Percentiles rank a stretch among this genome's conserved stretches.
These are phyloP conservation scores for Emergomyces africanus DNA, from an alignment of 2,329 filamentous ascomycete genomes.

Conservation along the genomic window DNA sequence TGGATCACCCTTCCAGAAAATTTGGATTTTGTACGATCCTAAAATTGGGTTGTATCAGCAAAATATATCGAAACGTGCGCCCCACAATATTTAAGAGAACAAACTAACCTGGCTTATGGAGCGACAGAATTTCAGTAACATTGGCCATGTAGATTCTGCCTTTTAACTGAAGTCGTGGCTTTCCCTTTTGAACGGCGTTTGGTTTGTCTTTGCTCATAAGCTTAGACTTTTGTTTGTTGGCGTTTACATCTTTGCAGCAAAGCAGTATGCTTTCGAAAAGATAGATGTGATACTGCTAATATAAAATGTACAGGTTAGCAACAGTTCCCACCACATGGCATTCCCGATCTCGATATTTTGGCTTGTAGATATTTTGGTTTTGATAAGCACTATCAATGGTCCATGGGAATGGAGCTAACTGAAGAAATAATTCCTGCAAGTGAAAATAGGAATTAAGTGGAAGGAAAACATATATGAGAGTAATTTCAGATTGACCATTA, in stretches of 20 bases:
- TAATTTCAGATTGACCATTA: neutral
- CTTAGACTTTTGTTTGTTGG: constrained; percentile 64
- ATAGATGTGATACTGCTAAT: constrained; percentile 78
- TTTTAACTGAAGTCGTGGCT: constrained; percentile 72
- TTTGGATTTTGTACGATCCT: constrained; percentile 92
- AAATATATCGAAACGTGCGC: neutral
- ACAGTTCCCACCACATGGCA: neutral
- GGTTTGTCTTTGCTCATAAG: constrained; percentile 57
- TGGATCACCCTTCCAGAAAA: constrained; percentile 87
- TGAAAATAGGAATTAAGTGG: neutral
- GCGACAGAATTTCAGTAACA: constrained; percentile 82
- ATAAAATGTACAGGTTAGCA: constrained; percentile 1
- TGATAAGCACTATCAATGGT: neutral
- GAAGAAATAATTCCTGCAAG: neutral
- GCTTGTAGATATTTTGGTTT: neutral
- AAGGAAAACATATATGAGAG: neutral
- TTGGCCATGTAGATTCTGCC: constrained; percentile 99
- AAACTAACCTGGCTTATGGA: constrained; percentile 69
- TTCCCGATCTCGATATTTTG: neutral
- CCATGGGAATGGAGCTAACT: neutral
- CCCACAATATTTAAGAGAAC: neutral
- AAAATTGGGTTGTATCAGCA: constrained; percentile 4
- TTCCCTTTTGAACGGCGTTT: constrained; percentile 57
- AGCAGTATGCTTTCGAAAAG: constrained; percentile 91
- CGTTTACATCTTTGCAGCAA: constrained; percentile 89